Base-by-base conservation (phyloP, 2,329 filamentous ascomycete genomes). In the Monosporascus ibericus region DNA sequence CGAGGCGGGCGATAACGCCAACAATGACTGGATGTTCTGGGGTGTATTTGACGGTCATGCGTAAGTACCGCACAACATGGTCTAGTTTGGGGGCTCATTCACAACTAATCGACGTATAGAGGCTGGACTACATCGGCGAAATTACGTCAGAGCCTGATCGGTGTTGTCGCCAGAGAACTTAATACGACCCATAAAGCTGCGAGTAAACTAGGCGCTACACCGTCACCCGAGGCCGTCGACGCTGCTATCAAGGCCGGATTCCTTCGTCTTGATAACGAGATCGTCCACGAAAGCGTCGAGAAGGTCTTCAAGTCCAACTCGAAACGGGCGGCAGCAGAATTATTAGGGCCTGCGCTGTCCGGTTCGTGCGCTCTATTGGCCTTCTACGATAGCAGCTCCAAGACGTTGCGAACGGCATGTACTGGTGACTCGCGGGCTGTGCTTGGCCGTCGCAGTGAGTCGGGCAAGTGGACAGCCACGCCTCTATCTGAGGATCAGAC, bases 11-110 rank as follows among this genome's bases (percentile, higher is more conserved):
- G 77, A 27, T 20, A 30, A 79, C 17, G 59, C 77, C 18, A 84
- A 78, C 54, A 89, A 82, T 56, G 95, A 99, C 71, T 99, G 94
- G 94, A 97, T 97, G 91, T 99, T 99, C 70, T 99, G 95, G 94
- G 94, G 92, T 53, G 92, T 99, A 18, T 99, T 97, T 70, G 94
- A 99, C 67, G 94, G 94, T 0, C 94, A 99, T 71, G 90, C 89
- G 90, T 92, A 75, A 71, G 81, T 80, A 55, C 49, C 34, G n/a
- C 25, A 20, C 6, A 44, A 30, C 22, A 20, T 25, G 15, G 11
- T 18, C 24, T 17, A 34, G 17, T 36, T 37, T 5, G 46, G 50
- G 49, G 22, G 39, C 51, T 48, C 38, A 38, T 49, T 48, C 38
- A 38, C 17, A 11, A 54, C 47, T 51, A 48, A 52, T 56, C 56